phyloP scores from a whole-genome alignment of 1,284 basidiomycete species.

The Leccinum pseudoinsigne region DNA sequence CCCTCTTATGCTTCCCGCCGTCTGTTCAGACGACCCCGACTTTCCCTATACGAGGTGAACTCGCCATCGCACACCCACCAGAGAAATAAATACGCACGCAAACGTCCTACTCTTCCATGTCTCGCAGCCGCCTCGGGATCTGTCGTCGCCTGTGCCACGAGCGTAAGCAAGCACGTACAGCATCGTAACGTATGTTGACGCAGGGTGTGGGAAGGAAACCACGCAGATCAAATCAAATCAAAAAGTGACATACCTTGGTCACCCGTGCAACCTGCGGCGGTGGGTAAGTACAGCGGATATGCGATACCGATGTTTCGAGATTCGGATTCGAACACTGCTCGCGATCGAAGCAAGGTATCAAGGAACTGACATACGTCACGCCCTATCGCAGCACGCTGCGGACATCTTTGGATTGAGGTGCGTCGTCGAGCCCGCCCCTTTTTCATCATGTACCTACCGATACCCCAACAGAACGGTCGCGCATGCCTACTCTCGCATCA shows the following conservation, averaged over 20 bases:
- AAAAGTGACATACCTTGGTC: no score
- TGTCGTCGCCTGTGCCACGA: no score
- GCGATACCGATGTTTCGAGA: slow-evolving; percentile 4
- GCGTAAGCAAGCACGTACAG: no score
- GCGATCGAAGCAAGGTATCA: neutral
- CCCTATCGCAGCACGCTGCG: slow-evolving; percentile 14
- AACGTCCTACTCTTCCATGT: slow-evolving; percentile 37
- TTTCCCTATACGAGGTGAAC: slow-evolving; percentile 33
- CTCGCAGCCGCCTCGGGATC: no score
- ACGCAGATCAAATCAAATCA: no score
- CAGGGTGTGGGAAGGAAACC: no score
- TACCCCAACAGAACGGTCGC: slow-evolving; percentile 48
- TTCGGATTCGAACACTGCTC: neutral
- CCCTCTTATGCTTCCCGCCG: slow-evolving; percentile 28
- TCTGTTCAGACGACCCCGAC: slow-evolving; percentile 40
- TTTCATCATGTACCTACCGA: neutral
- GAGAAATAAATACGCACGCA: slow-evolving; percentile 43
- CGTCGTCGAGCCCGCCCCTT: neutral
- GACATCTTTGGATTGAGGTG: slow-evolving; percentile 17
- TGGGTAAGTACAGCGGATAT: no score
- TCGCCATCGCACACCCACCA: neutral
- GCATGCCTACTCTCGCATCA: slow-evolving; percentile 75
- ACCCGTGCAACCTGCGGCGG: no score
- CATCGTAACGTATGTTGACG: no score
- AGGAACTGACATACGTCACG: neutral